These are phyloP conservation scores for Planoprotostelium fungivorum DNA, from an alignment of 78 protist genomes.

Conservation along the genomic window DNA sequence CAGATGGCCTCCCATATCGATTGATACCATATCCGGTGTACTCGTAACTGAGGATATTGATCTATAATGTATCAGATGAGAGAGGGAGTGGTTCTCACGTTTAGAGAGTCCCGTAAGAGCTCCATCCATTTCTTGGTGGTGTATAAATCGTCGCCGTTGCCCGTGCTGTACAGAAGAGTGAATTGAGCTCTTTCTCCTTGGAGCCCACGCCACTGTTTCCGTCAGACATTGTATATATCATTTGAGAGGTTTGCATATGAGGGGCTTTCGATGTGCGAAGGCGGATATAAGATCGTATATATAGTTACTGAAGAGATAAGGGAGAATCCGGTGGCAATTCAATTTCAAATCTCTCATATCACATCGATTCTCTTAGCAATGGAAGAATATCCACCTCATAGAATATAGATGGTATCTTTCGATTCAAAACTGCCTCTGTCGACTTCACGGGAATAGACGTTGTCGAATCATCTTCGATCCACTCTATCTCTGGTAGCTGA, in stretches of 20 bases:
- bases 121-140: slow-evolving; percentile 1
- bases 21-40: neutral
- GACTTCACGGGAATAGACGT: neutral
- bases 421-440: neutral
- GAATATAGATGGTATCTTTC: neutral
- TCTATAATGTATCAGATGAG: neutral
- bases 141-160: neutral
- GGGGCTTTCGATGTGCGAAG: neutral
- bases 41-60: neutral
- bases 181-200: neutral
- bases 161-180: neutral
- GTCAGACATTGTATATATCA: no score
- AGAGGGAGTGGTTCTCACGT: neutral
- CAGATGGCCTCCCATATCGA: neutral
- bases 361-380: no score
- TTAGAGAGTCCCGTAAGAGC: neutral
- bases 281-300: no score
- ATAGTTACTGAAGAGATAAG: no score
- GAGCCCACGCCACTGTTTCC: neutral
- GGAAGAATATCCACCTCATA: neutral
- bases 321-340: no score
- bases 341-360: no score
- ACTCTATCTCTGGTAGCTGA: neutral
- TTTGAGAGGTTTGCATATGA: neutral
- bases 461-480: neutral